Percentiles rank a stretch among this genome's conserved stretches.
Conservation (phyloP, 208 protist genomes). For the Acanthamoeba culbertsoni region DNA sequence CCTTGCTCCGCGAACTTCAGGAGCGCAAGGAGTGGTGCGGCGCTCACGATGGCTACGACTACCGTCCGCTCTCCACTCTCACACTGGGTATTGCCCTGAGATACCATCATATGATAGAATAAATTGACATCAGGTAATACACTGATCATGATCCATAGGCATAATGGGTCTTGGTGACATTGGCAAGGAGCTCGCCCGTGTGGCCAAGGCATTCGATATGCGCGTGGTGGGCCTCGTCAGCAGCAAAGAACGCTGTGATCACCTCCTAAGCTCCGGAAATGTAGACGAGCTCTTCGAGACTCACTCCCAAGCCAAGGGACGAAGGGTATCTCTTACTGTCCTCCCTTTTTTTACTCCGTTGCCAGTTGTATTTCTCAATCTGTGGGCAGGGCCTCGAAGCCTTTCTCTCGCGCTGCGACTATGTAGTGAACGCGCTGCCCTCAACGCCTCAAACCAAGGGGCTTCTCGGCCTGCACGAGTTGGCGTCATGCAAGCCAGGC, state of each 20-base stretch:
- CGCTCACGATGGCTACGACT: constrained; percentile 23
- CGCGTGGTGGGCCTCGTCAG: constrained; percentile 35
- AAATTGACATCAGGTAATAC: too few relatives aligned
- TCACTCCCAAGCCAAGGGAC: background rate
- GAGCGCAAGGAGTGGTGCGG: background rate
- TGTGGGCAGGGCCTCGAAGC: background rate
- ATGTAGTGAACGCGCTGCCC: constrained; percentile 33
- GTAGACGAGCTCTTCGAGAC: constrained; percentile 25
- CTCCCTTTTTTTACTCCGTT: background rate
- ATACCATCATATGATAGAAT: too few relatives aligned
- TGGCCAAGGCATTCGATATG: constrained; percentile 14
- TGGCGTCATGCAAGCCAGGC: background rate
- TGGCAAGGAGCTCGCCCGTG: background rate
- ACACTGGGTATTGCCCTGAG: background rate
- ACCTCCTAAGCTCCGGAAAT: background rate
- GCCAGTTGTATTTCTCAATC: background rate
- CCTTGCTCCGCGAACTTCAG: background rate
- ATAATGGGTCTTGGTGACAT: constrained; percentile 48
- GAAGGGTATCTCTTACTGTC: background rate
- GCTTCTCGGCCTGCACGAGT: background rate
- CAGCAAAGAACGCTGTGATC: background rate
- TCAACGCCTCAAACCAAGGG: background rate
- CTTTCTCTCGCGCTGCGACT: constrained; percentile 28
- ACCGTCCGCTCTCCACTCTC: constrained; percentile 6
- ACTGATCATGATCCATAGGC: background rate